These are phyloP conservation scores for Exophiala sideris DNA, from an alignment of 2,329 filamentous ascomycete genomes.

Conservation along the genomic window DNA sequence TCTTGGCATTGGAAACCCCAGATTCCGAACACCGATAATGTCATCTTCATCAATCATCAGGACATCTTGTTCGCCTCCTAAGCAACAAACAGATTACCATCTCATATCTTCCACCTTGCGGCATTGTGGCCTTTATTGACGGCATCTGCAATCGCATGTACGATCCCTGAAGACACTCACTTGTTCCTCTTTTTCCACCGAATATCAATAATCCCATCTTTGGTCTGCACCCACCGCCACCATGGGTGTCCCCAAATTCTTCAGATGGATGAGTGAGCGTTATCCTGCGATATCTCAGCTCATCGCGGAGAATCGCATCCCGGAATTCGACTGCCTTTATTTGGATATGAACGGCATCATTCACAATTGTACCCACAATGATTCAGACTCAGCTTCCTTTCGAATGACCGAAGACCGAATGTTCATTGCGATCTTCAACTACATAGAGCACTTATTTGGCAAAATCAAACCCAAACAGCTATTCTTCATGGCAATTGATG, in stretches of 20 bases:
- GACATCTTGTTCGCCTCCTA: not conserved
- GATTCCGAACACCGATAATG: not conserved
- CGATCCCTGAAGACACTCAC: not conserved
- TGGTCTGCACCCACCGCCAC: slow-evolving; percentile 31
- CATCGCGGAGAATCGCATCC: slow-evolving; percentile 97
- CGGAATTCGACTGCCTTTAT: slow-evolving; percentile 97
- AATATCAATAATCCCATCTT: slow-evolving; percentile 13
- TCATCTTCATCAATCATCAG: not conserved
- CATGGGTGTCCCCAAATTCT: slow-evolving; percentile 82
- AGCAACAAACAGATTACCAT: not conserved
- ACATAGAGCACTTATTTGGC: slow-evolving; percentile 96
- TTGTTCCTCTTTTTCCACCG: slow-evolving; percentile 2
- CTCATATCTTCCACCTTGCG: not conserved
- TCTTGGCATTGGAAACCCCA: not conserved
- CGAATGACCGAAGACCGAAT: slow-evolving; percentile 96
- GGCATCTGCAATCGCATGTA: not conserved
- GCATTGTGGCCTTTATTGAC: not conserved
- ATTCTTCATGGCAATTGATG: slow-evolving; percentile 99
- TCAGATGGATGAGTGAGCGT: slow-evolving; percentile 98
- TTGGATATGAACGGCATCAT: slow-evolving; percentile 95
- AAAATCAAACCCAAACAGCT: slow-evolving; percentile 98
- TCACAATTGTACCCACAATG: slow-evolving; percentile 98
- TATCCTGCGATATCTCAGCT: slow-evolving; percentile 98
- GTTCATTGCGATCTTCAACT: slow-evolving; percentile 99
- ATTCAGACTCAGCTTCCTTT: slow-evolving; percentile 85